Base-by-base conservation (phyloP, 2,329 filamentous ascomycete species). In the Blastomyces percursus region DNA sequence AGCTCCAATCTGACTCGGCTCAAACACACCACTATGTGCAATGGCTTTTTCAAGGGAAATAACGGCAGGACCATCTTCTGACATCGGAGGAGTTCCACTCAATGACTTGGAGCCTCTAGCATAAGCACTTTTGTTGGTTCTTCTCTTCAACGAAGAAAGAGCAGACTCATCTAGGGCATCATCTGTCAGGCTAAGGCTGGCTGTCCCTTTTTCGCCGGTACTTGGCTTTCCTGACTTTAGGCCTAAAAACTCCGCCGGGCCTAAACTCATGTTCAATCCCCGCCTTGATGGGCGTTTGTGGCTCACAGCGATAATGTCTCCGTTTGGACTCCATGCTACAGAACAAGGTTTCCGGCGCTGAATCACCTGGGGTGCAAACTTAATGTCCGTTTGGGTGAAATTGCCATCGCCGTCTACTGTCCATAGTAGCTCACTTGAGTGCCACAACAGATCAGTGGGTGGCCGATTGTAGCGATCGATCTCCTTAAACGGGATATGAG, bases 361-460 rank as follows among this genome's bases (percentile, higher is more conserved):
- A 57, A 84, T 77, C n/a, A 82, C 77, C 66, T 84, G 84, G 9
- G 82, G 77, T 7, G 81, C 78, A 73, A 82, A 83, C 63, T 84
- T 81, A 42, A 86, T 77, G 67, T 87, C 85, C 40, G 81, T 83
- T 69, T 87, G 85, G 21, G 83, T 80, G 66, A 87, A 86, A 11
- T 80, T 77, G 16, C 85, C 85, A 64, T 84, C 80, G 56, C 81
- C 78, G 7, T 83, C 84, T 51, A 86, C 84, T 14, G 83, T 85
- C 85, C 85, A 87, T 46, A 87, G 75, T 7, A 84, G 75, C 70
- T 86, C 83, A 71, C 84, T 82, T 59, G 84, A 85, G 67, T 83
- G 83, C 85, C 79, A 87, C 19, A 87, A 76, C 71, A 87, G 74
- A 67, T 86, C 85, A 30, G 82, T 80, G 24, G 84, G 79, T 19